phyloP scores from a whole-genome alignment of 2,329 filamentous ascomycete genomes.

The Clarireedia hainanense region DNA sequence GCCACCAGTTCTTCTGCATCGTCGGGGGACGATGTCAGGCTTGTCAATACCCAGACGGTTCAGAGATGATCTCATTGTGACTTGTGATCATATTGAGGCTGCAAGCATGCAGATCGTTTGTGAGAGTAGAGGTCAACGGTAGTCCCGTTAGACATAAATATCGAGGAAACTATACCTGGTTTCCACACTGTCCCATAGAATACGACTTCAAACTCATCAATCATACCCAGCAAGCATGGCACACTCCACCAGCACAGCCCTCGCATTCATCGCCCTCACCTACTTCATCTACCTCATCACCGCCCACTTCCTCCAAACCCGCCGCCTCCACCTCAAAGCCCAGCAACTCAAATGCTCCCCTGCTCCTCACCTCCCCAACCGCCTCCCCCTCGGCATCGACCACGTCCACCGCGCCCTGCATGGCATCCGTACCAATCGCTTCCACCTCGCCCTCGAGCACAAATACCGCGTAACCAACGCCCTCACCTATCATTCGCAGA shows the following conservation, averaged over 20 bases:
- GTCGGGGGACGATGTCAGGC: too few species aligned
- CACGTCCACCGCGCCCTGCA: slow-evolving; percentile 18
- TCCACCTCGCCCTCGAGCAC: slow-evolving; percentile 26
- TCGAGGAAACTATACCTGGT: too few species aligned
- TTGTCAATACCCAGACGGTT: too few species aligned
- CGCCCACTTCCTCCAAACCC: not conserved
- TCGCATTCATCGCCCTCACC: not conserved
- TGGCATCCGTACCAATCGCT: slow-evolving; percentile 18
- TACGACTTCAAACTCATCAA: too few species aligned
- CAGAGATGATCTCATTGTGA: too few species aligned
- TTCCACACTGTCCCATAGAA: too few species aligned
- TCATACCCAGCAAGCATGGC: not conserved
- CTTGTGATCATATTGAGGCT: too few species aligned
- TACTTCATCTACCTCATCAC: not conserved
- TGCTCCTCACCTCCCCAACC: slow-evolving; percentile 17
- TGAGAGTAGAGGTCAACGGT: too few species aligned
- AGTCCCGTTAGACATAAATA: too few species aligned
- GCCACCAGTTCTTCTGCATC: too few species aligned
- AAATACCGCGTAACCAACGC: slow-evolving; percentile 29
- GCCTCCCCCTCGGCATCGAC: slow-evolving; percentile 23
- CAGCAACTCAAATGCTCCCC: slow-evolving; percentile 22
- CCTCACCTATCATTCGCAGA: slow-evolving; percentile 20
- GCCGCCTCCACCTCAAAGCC: slow-evolving; percentile 17
- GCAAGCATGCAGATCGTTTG: too few species aligned
- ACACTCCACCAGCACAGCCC: not conserved